Evolutionary conservation across 1,139 yeast species (phyloP).

Genomic region (Blastobotrys capitulatus): DNA sequence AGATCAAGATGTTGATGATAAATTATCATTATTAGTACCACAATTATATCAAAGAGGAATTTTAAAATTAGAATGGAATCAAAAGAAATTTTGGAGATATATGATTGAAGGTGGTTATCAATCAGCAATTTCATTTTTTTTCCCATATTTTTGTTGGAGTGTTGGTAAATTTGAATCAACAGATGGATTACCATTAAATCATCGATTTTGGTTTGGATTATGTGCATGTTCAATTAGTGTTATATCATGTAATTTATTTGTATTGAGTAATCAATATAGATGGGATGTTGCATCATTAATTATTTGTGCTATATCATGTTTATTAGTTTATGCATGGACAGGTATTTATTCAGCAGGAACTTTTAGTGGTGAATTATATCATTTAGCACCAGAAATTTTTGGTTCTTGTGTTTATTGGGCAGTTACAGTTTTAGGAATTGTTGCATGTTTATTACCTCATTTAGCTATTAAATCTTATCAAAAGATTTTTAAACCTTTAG

Average conservation of each 20-base stretch:
- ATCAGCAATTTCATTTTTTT: constrained; percentile 76
- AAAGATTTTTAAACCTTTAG: constrained; percentile 64
- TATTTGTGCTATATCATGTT: constrained; percentile 56
- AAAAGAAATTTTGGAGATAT: constrained; percentile 73
- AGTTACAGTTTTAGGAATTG: constrained; percentile 62
- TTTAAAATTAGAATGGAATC: constrained; percentile 73
- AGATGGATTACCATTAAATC: constrained; percentile 67
- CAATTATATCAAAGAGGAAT: constrained; percentile 85
- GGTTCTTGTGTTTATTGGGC: constrained; percentile 81
- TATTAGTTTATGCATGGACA: constrained; percentile 78
- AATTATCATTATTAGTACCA: constrained; percentile 81
- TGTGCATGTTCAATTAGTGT: constrained; percentile 75
- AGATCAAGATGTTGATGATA: constrained; percentile 88
- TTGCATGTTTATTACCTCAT: constrained; percentile 73
- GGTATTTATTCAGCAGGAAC: constrained; percentile 75
- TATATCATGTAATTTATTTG: constrained; percentile 72
- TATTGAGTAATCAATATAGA: constrained; percentile 74
- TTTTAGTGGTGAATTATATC: constrained; percentile 64
- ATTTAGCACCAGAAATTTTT: constrained; percentile 68
- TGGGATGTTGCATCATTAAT: constrained; percentile 89
- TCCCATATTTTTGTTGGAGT: constrained; percentile 70
- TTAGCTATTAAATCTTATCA: constrained; percentile 59
- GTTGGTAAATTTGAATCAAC: constrained; percentile 50
- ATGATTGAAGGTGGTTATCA: constrained; percentile 87
- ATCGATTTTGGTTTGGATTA: constrained; percentile 82